Percentiles rank a stretch among this genome's conserved stretches.
Evolutionary conservation across 169 alveolate species (phyloP).

Genomic region (Plasmodium adleri): DNA sequence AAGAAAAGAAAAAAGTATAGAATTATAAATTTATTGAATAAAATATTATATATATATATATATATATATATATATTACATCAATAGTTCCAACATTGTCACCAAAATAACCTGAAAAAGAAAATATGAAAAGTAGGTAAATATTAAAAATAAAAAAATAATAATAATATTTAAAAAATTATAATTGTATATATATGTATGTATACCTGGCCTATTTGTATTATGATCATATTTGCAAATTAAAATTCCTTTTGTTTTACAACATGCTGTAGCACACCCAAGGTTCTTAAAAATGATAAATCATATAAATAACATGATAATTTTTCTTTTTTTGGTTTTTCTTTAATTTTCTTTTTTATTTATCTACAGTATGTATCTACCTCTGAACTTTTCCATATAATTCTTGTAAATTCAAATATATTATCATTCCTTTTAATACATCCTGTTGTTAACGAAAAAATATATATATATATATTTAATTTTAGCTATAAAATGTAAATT

Average conservation of each 20-base stretch:
- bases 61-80: conserved; percentile 16
- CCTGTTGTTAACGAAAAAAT: conserved; percentile 8
- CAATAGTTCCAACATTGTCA: conserved; percentile 55
- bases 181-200: neutral
- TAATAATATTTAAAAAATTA: neutral
- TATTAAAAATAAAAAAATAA: neutral
- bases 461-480: neutral
- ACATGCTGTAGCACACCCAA: conserved; percentile 66
- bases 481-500: neutral
- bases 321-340: too few relatives aligned
- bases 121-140: conserved; percentile 6
- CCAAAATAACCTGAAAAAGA: conserved; percentile 45
- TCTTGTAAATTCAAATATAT: conserved; percentile 56
- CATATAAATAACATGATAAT: neutral
- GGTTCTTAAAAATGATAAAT: conserved; percentile 3
- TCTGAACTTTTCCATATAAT: conserved; percentile 62
- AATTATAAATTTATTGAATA: neutral
- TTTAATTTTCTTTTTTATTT: too few relatives aligned
- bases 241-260: conserved; percentile 37
- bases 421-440: conserved; percentile 20
- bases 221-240: conserved; percentile 54
- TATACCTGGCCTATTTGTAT: conserved; percentile 54
- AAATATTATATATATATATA: neutral
- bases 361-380: conserved; percentile 6
- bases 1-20: neutral